Conservation (phyloP, 73 alveolate genomes). For the Paramecium caudatum region DNA sequence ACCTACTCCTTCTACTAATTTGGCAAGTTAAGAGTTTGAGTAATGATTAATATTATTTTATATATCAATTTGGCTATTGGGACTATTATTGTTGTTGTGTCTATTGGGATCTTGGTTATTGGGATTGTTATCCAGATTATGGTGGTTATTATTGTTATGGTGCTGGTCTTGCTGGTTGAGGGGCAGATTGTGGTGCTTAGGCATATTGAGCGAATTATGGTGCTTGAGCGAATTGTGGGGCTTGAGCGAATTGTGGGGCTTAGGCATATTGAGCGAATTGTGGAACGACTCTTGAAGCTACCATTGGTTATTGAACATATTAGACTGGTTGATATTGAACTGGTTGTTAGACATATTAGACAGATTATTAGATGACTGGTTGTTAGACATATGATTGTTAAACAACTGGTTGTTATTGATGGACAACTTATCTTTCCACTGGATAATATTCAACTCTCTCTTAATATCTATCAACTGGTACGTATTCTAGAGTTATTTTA, state of each 20-base stretch:
- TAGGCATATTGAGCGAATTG: conserved; percentile 31
- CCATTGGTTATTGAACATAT: conserved; percentile 66
- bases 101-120: conserved; percentile 45
- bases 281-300: conserved; percentile 70
- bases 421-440: conserved; percentile 69
- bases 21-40: conserved; percentile 24
- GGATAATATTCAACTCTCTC: conserved; percentile 71
- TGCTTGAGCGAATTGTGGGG: not conserved
- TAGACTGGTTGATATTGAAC: conserved; percentile 53
- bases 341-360: conserved; percentile 56
- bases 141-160: not conserved
- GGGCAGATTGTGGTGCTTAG: not conserved
- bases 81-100: not conserved
- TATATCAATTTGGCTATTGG: not conserved
- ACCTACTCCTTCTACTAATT: conserved; percentile 26
- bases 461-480: conserved; percentile 67
- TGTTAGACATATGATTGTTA: conserved; percentile 44
- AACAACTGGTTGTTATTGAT: conserved; percentile 37
- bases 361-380: conserved; percentile 31
- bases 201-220: not conserved
- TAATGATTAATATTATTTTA: conserved; percentile 17
- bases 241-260: not conserved
- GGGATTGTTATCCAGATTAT: not conserved
- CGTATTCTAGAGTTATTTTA: conserved; percentile 4
- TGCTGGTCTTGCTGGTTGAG: not conserved